A percentile compares a stretch with the other conserved stretches of the same genome.
Conservation (phyloP, 2,329 filamentous ascomycete species). For the Claviceps sp. region DNA sequence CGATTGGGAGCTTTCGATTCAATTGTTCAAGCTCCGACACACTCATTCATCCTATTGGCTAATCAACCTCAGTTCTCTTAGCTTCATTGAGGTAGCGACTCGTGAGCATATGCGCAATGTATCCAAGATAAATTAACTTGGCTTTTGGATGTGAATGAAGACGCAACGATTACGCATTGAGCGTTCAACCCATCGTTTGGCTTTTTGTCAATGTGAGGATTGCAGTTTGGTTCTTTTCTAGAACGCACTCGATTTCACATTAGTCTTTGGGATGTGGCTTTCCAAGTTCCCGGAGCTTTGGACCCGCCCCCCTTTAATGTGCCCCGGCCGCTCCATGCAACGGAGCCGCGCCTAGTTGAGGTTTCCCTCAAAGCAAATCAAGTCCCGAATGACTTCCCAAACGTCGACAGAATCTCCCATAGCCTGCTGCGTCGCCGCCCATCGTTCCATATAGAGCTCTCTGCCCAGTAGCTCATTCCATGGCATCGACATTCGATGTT, state of each 20-base stretch:
- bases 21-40: no score
- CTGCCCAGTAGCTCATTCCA: slow-evolving; percentile 25
- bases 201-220: not conserved
- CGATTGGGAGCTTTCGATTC: no score
- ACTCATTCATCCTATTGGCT: no score
- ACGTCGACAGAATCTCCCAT: slow-evolving; percentile 1
- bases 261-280: not conserved
- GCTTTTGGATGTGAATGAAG: no score
- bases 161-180: no score
- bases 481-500: slow-evolving; percentile 93
- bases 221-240: not conserved
- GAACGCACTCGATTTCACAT: not conserved
- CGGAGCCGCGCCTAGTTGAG: not conserved
- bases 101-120: no score
- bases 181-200: no score
- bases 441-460: slow-evolving; percentile 8
- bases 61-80: no score
- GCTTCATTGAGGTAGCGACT: no score
- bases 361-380: slow-evolving; percentile 1
- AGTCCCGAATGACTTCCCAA: slow-evolving; percentile 4
- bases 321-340: not conserved
- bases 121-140: no score
- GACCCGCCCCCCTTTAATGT: slow-evolving; percentile 7
- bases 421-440: slow-evolving; percentile 1
- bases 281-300: slow-evolving; percentile 5